A percentile compares a stretch with the other conserved stretches of the same genome.
These are phyloP conservation scores for Solanum gracilifrons DNA, from an alignment of 257 asterid species.

Conservation along the genomic window DNA sequence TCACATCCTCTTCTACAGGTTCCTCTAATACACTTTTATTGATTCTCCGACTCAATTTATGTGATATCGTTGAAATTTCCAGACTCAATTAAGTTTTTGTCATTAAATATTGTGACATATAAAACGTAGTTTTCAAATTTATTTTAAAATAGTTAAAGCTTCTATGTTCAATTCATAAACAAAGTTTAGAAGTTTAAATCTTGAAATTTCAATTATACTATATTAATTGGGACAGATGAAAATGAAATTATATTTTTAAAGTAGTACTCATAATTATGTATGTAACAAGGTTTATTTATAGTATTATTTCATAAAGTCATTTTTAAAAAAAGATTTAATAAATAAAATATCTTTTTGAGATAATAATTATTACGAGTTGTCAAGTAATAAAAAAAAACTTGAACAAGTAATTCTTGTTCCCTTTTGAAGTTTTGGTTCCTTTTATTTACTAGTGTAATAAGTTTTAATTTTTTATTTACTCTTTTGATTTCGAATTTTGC, in stretches of 20 bases:
- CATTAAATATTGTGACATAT: too few relatives aligned
- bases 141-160: background rate
- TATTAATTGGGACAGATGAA: background rate
- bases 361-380: background rate
- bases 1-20: slow-evolving; percentile 75
- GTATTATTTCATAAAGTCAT: too few relatives aligned
- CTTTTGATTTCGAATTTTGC: background rate
- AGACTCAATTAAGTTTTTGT: too few relatives aligned
- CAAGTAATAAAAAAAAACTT: background rate
- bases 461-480: background rate
- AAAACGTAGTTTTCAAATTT: too few relatives aligned
- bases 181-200: background rate
- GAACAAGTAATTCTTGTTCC: background rate
- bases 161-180: background rate
- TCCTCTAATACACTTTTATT: too few relatives aligned
- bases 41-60: background rate
- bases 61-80: too few relatives aligned
- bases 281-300: background rate
- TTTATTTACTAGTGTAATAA: background rate
- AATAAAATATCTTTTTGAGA: background rate
- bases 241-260: background rate
- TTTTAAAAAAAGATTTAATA: too few relatives aligned
- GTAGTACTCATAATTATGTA: background rate
- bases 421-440: too few relatives aligned
- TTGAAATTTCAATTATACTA: background rate